Evolutionary conservation across 352 stramenopile species (phyloP).

Genomic region (Phytophthora meadii): DNA sequence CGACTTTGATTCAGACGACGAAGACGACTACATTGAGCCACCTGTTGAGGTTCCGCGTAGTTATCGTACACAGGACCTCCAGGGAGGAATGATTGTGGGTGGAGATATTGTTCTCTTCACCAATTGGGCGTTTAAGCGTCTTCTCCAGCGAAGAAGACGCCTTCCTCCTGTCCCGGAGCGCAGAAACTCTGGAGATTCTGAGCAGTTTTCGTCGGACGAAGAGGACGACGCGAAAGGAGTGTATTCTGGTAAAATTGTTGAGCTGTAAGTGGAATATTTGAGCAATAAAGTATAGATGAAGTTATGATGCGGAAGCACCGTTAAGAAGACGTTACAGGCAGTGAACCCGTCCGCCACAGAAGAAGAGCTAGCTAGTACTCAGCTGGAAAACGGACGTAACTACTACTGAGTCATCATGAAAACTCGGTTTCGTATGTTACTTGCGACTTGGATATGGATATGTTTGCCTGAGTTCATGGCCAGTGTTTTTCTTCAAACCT

Average conservation of each 20-base stretch:
- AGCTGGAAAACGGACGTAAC: too few species aligned
- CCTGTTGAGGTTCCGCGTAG: conserved; percentile 31
- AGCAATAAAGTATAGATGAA: conserved; percentile 5
- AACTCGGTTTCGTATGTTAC: conserved; percentile 6
- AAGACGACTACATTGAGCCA: conserved; percentile 23
- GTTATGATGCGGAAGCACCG: conserved; percentile 5
- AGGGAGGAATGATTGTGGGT: conserved; percentile 31
- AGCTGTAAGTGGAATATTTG: conserved; percentile 18
- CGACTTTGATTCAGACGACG: background rate
- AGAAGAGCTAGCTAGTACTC: background rate
- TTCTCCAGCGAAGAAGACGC: conserved; percentile 8
- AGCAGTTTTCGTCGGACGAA: conserved; percentile 3
- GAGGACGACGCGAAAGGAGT: conserved; percentile 2
- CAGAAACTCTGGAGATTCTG: conserved; percentile 1
- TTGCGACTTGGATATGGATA: conserved; percentile 1
- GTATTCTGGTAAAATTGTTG: conserved; percentile 28
- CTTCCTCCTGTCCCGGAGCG: conserved; percentile 33
- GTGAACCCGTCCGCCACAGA: background rate
- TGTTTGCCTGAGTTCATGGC: background rate
- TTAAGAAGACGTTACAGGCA: too few species aligned
- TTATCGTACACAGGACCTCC: conserved; percentile 38
- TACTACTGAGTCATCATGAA: background rate
- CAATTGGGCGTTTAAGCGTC: conserved; percentile 38
- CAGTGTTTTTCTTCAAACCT: conserved; percentile 11
- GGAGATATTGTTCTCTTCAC: conserved; percentile 36